Base-by-base conservation (phyloP, 495 filamentous ascomycete species). In the Hypomontagnella submonticulosa region DNA sequence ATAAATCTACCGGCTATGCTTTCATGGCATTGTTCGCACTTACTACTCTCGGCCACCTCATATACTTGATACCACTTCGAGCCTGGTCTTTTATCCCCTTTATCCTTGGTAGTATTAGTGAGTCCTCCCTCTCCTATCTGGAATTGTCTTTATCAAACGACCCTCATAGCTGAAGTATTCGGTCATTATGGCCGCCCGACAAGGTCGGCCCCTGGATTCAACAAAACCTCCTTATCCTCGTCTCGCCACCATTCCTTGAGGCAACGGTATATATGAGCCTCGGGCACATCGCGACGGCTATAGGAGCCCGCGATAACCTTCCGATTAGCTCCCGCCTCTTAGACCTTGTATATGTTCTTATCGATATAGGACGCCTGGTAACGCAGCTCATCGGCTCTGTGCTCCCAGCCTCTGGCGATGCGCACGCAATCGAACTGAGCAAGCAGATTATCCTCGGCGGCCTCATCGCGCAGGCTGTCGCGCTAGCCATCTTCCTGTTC, bases 21-120 rank as follows among this genome's bases (percentile, higher is more conserved):
- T 85, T 82, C 60, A 63, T 82, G 53, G 83, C 63, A 10, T 67
- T 84, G 0, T 85, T 85, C 56, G 81, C 71, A 0, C 42, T 82
- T 10, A 63, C 73, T 11, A 80, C 76, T 4, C 32, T 79, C 1
- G 57, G 67, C 0, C 83, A 85, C 46, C 53, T 81, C 2, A 58
- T 82, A 11, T 63, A 79, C 50, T 79, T 80, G 49, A 75, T 81
- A 46, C 73, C 72, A 4, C 76, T 76, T 27, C 67, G 73, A 12
- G 61, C 73, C 1, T 67, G 65, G 64, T 75, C 65, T 40, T 74
- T 75, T 34, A 55, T 73, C 30, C 70, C 71, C 23, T 70, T 77
- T 43, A 43, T 75, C 10, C 48, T 72, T 30, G 75, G 75, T 20
- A 61, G 71, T 19, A 41, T 72, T 18, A 63, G 75, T 77, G 67